Evolutionary conservation across 495 filamentous ascomycete species (phyloP), one percentile per base, ranked within the genome.

Genomic region (Neurospora sp.): DNA sequence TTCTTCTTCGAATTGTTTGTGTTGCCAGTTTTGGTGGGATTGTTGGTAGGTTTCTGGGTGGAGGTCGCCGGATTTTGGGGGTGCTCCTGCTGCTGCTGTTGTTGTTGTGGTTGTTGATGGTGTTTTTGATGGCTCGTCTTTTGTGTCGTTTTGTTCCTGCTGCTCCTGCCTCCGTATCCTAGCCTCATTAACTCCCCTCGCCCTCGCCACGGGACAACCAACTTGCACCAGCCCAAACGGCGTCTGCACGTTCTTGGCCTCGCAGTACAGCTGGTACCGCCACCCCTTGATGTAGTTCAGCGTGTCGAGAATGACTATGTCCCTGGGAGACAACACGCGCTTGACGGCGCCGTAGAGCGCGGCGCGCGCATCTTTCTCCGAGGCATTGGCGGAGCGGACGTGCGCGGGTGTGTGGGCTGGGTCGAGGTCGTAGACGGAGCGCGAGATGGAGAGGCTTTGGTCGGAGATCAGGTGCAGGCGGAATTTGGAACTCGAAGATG

Each of bases 271-370:
- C 84, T 99, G 96, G 80, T 99, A 99, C 53, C 96, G 86, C 86
- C 92, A 98, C 31, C 96, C 96, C 81, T 99, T 99, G 83, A 99
- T 99, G 82, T 98, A 98, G 78, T 98, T 98, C 78, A 94, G 87
- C 8, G 91, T 92, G 81, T 97, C 94, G 8, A 94, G 87, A 65
- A 99, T 89, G 72, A 98, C 94, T 73, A 99, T 90, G 75, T 92
- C 93, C 75, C 94, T 90, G 38, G 87, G 87, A 22, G 87, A 88
- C 38, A 99, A 86, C 44, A 87, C 86, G 44, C 96, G 89, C 84
- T 97, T 98, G 39, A 97, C 89, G 53, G 94, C 92, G 38, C 90
- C 92, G 79, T 92, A 96, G 40, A 92, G 87, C 14, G 92, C 87
- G 3, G 94, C 95, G n/a, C 96, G 90, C 2, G 94, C 93, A 80